Evolutionary conservation across 2,329 filamentous ascomycete species (phyloP).

Genomic region (Venturia nashicola): DNA sequence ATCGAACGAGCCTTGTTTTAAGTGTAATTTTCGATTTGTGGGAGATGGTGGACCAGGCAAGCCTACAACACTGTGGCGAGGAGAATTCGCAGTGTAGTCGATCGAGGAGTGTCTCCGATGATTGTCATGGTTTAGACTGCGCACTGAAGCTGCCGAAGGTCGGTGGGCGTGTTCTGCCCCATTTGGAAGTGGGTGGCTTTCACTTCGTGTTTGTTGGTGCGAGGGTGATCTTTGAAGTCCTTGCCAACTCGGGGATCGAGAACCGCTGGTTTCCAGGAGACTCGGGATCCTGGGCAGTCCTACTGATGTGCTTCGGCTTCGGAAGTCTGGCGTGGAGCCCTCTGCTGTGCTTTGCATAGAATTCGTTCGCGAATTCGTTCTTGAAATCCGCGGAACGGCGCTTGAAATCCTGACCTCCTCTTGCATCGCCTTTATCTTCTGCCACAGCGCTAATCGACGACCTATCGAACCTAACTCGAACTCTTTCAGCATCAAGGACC

Average conservation of each 20-base stretch:
- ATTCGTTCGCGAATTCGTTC: constrained; percentile 14
- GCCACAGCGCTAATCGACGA: constrained; percentile 83
- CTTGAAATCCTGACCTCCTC: constrained; percentile 62
- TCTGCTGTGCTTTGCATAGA: constrained; percentile 31
- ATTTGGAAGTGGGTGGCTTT: constrained; percentile 3
- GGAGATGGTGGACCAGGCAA: background rate
- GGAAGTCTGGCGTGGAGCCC: constrained; percentile 29
- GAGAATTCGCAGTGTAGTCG: background rate
- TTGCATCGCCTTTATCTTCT: constrained; percentile 86
- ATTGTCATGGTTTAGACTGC: constrained; percentile 75
- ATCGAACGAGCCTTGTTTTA: constrained; percentile 47
- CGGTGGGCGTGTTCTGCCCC: constrained; percentile 21
- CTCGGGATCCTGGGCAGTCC: constrained; percentile 26
- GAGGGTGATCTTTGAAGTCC: constrained; percentile 20
- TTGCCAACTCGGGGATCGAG: constrained; percentile 15
- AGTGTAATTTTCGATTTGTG: constrained; percentile 21
- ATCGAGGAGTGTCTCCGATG: constrained; percentile 80
- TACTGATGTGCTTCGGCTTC: constrained; percentile 34
- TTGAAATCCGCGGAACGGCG: constrained; percentile 15
- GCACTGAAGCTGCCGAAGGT: constrained; percentile 70
- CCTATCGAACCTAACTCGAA: constrained; percentile 90
- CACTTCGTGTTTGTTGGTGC: constrained; percentile 15
- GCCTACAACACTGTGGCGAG: constrained; percentile 27
- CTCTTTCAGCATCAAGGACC: constrained; percentile 87
- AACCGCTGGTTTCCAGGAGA: constrained; percentile 20